Base-by-base conservation (phyloP, 805 yeast species). In the Candida hungchunana region DNA sequence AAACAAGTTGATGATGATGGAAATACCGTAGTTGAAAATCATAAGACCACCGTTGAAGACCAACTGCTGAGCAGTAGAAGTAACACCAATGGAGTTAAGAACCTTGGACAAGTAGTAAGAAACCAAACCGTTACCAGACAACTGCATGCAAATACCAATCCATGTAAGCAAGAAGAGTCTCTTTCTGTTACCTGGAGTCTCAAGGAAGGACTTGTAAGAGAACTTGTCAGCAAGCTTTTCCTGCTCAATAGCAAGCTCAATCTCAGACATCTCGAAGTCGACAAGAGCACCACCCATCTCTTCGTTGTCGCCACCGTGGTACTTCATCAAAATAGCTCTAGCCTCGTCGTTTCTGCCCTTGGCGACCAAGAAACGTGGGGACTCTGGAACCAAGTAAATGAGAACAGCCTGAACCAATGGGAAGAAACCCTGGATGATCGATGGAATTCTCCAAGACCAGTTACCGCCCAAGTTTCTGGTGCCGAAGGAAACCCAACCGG, bases 361-460 rank as follows among this genome's bases (percentile, higher is more conserved):
- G 17, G 64, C 55, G 36, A 71, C 49, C 37, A 62, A 59, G 49
- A 40, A 72, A 51, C 77, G 59, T 44, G 77, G 77, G 17, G 71
- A 64, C 51, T 72, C 77, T 19, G 79, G 79, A 34, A 69, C 60
- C 6, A 62, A 63, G 34, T 46, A 66, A 29, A 68, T 43, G 18
- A 64, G 50, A 5, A 44, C 2, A 9, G 62, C 23, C 50, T 72
- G 77, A 18, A 69, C 17, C 6, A 65, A 18, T 4, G 81, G 78
- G 44, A 70, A 58, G 17, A 62, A 50, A 29, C 69, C 74, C 55
- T 76, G 82, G 27, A 75, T 40, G 33, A 63, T 63, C 10, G 76
- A 63, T 26, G 82, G 81, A 36, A 75, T 59, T 57, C 75, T 70
- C 80, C 80, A 75, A 18, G 67, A 58, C 63, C 67, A 66, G 25